Base-by-base conservation (phyloP, 768 basidiomycete species). In the Mycena galericulata region DNA sequence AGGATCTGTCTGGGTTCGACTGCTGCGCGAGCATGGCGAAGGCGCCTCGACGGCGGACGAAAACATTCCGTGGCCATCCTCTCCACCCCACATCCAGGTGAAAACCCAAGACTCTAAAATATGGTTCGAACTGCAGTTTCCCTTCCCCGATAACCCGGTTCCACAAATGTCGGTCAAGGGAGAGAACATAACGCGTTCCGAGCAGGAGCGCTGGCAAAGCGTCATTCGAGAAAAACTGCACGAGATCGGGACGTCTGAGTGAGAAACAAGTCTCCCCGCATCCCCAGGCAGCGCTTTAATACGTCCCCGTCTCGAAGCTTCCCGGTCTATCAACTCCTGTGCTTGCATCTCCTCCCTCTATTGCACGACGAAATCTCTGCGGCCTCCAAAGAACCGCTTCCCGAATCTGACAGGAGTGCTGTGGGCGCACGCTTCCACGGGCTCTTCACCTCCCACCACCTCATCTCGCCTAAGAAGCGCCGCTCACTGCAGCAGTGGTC, bases 361-460 rank as follows among this genome's bases (percentile, higher is more conserved):
- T 75, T 93, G 4, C 88, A 88, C 71, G 80, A 82, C 53, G 78
- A 83, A 64, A 53, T 71, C 17, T 26, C 32, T 32, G 29, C 53
- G 9, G 36, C 9, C 53, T 59, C 45, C 32, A 17, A 46, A 50
- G 27, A 55, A 62, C 45, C 34, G 62, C 40, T 24, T 70, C 73
- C 18, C 29, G 53, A 7, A 46, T 62, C 30, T 27, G 45, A 17
- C 59, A 71, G 49, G 20, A 17, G 26, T 0, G 29, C n/a, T 17
- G 20, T 46, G 50, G 34, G 34, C 47, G n/a, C 24, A 29, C 56
- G 50, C 27, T 89, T 85, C 66, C 92, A 93, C 73, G 86, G 87
- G 24, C 84, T 93, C 1, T 83, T 93, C 57, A 90, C 89, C 2
- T 93, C 93, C 0, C 92, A 94, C 78, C 91, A 92, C 75, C 86